Percentiles rank a stretch among this genome's conserved stretches.
Evolutionary conservation across 1,284 basidiomycete species (phyloP).

Genomic region (Irpex lacteus): DNA sequence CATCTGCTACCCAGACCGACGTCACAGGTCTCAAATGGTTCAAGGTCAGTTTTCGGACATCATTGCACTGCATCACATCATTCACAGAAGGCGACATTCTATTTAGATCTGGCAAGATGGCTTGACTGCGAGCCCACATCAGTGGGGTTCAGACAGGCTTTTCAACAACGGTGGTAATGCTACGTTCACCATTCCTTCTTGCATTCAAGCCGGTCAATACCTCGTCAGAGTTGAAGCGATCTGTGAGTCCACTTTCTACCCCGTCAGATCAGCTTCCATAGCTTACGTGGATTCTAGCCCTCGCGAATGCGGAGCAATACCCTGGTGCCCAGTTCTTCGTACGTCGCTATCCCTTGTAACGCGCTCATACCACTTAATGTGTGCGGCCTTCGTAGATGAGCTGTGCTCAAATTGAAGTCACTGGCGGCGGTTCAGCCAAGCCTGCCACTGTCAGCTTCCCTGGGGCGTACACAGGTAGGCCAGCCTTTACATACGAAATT

Average conservation of each 20-base stretch:
- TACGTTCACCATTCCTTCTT: conserved; percentile 36
- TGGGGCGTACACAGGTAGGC: conserved; percentile 35
- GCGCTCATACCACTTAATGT: background rate
- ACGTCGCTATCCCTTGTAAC: background rate
- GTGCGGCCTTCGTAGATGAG: conserved; percentile 38
- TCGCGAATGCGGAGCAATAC: conserved; percentile 25
- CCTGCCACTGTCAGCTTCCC: conserved; percentile 51
- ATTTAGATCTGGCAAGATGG: conserved; percentile 18
- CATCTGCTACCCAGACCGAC: conserved; percentile 38
- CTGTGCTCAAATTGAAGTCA: conserved; percentile 49
- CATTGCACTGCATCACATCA: background rate
- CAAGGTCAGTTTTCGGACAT: conserved; percentile 9
- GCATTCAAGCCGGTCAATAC: conserved; percentile 22
- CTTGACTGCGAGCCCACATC: conserved; percentile 1
- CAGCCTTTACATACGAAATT: background rate
- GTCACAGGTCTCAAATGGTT: conserved; percentile 18
- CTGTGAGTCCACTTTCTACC: conserved; percentile 4
- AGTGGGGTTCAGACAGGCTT: conserved; percentile 41
- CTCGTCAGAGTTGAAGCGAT: conserved; percentile 21
- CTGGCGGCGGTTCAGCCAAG: conserved; percentile 44
- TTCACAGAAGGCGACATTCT: background rate
- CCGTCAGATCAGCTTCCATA: background rate
- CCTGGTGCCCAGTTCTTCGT: conserved; percentile 51
- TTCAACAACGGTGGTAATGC: conserved; percentile 40
- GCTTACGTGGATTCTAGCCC: conserved; percentile 8